Evolutionary conservation across 208 protist genomes (phyloP).

Genomic region (Phytomonas sp.): DNA sequence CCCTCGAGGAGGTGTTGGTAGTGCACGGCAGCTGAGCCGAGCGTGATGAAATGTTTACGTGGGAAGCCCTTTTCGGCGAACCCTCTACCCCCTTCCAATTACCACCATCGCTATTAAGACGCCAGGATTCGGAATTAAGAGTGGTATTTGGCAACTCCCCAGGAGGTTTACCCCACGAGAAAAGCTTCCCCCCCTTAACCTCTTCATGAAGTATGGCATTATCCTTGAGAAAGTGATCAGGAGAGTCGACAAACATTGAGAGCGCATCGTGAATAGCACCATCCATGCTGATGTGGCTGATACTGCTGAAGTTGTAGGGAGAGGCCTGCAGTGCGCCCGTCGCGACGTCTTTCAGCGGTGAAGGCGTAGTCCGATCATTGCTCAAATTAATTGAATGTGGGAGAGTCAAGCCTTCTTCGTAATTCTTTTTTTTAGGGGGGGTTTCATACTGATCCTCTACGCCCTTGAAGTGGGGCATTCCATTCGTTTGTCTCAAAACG

Average conservation of each 20-base stretch:
- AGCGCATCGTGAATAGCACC: background rate
- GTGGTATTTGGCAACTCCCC: background rate
- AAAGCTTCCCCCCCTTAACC: background rate
- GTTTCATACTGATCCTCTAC: background rate
- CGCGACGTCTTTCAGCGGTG: background rate
- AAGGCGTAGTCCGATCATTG: background rate
- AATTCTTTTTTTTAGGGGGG: background rate
- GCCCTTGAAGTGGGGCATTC: background rate
- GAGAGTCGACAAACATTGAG: background rate
- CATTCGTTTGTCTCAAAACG: background rate
- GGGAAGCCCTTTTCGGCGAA: background rate
- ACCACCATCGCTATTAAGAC: background rate
- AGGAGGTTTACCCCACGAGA: background rate
- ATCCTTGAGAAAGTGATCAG: background rate
- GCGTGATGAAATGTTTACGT: background rate
- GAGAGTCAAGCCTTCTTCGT: background rate
- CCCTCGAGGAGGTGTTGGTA: background rate
- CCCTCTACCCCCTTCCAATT: background rate
- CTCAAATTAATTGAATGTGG: background rate
- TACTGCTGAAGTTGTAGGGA: constrained; percentile 26
- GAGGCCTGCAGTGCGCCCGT: constrained; percentile 8
- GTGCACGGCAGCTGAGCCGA: background rate
- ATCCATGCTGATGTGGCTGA: constrained; percentile 25
- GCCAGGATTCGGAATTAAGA: background rate
- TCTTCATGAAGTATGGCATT: background rate